phyloP scores from a whole-genome alignment of 768 basidiomycete species.

The Mycena alexandri region DNA sequence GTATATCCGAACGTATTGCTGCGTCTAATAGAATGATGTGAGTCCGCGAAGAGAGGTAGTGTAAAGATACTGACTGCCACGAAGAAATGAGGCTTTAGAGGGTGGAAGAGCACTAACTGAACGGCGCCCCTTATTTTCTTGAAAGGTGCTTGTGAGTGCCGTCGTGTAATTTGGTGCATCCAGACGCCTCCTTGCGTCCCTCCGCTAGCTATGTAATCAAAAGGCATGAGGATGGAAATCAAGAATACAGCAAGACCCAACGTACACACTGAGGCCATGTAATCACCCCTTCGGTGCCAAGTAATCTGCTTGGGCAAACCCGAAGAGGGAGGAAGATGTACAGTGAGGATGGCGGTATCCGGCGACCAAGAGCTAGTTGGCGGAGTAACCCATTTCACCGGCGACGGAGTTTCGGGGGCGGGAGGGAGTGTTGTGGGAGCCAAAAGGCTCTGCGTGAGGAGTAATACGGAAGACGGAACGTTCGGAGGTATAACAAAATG shows the following conservation, averaged over 20 bases:
- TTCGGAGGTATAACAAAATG: constrained; percentile 88
- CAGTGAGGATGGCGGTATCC: constrained; percentile 70
- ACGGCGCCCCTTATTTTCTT: constrained; percentile 93
- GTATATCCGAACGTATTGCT: constrained; percentile 95
- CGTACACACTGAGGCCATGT: constrained; percentile 95
- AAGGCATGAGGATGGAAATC: constrained; percentile 27
- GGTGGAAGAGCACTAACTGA: constrained; percentile 95
- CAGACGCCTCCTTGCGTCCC: constrained; percentile 88
- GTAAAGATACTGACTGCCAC: constrained; percentile 80
- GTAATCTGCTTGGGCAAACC: constrained; percentile 83
- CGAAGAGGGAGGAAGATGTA: constrained; percentile 73
- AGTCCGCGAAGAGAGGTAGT: constrained; percentile 30
- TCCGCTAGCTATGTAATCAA: constrained; percentile 61
- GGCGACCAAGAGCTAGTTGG: constrained; percentile 60
- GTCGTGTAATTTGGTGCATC: constrained; percentile 94
- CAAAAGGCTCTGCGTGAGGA: constrained; percentile 71
- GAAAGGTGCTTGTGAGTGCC: constrained; percentile 98
- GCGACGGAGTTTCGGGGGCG: constrained; percentile 66
- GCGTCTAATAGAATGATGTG: constrained; percentile 70
- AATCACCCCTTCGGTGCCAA: constrained; percentile 97
- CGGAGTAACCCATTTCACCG: constrained; percentile 76
- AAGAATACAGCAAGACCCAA: constrained; percentile 38
- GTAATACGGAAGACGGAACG: constrained; percentile 68
- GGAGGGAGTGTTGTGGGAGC: constrained; percentile 76
- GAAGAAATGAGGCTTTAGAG: constrained; percentile 94